Conservation (phyloP, 306 rosid genomes). For the Corylus heterophylla region DNA sequence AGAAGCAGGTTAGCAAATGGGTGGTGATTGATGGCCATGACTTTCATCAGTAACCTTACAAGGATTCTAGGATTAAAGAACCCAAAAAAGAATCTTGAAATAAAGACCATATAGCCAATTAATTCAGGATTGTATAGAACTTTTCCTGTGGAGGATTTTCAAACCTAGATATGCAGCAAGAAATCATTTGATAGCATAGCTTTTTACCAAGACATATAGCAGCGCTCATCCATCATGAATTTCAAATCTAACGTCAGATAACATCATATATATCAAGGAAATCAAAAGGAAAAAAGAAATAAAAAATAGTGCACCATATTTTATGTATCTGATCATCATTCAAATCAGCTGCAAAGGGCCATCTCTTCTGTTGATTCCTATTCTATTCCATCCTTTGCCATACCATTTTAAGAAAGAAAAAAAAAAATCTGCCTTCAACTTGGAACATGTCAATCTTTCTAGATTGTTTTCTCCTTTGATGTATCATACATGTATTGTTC, state of each 20-base stretch:
- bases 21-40: conserved; percentile 38
- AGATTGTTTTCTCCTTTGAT: too few species aligned
- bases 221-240: not conserved
- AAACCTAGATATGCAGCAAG: not conserved
- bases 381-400: not conserved
- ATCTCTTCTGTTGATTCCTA: not conserved
- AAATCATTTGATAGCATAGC: not conserved
- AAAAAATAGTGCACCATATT: not conserved
- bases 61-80: conserved; percentile 15
- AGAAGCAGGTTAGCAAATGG: conserved; percentile 14
- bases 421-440: too few species aligned
- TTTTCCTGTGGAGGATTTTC: not conserved
- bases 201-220: not conserved
- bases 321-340: not conserved
- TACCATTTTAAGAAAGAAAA: too few species aligned
- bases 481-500: too few species aligned
- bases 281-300: not conserved
- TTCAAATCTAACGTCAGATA: not conserved
- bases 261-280: not conserved
- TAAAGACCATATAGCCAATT: conserved; percentile 14
- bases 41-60: conserved; percentile 24
- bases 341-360: not conserved
- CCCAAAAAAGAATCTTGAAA: conserved; percentile 15
- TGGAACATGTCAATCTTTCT: too few species aligned
- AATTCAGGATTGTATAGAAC: not conserved